phyloP scores from a whole-genome alignment of 768 basidiomycete genomes.

The Lactarius deliciosus region DNA sequence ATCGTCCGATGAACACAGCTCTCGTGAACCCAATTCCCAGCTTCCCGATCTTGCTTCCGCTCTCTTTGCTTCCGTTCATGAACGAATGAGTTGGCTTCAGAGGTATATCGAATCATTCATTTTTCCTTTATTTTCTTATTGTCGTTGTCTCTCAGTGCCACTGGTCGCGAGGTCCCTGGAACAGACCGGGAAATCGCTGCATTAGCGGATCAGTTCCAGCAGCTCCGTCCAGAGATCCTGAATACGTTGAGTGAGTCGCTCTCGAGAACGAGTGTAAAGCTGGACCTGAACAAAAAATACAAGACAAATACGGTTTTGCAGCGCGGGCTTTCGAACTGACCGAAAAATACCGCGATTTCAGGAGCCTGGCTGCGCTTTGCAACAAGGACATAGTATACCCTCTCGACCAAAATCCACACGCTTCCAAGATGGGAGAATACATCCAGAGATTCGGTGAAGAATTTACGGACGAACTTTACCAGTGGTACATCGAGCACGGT shows the following conservation, averaged over 20 bases:
- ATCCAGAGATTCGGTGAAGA: constrained; percentile 75
- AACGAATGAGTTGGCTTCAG: constrained; percentile 66
- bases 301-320: constrained; percentile 67
- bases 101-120: constrained; percentile 42
- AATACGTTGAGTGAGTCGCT: constrained; percentile 70
- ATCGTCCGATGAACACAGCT: constrained; percentile 33
- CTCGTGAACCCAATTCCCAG: constrained; percentile 48
- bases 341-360: constrained; percentile 84
- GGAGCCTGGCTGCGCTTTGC: constrained; percentile 81
- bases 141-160: constrained; percentile 39
- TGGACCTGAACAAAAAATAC: constrained; percentile 5
- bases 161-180: constrained; percentile 48
- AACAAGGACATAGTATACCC: constrained; percentile 64
- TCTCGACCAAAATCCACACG: constrained; percentile 63
- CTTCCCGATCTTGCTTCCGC: constrained; percentile 63
- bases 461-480: constrained; percentile 87
- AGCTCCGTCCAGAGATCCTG: constrained; percentile 73
- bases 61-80: constrained; percentile 65
- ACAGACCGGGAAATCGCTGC: constrained; percentile 56
- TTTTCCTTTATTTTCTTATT: constrained; percentile 3
- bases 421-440: constrained; percentile 62
- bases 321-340: constrained; percentile 78
- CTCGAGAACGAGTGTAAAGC: neutral
- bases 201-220: constrained; percentile 64
- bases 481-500: constrained; percentile 93